Evolutionary conservation across 2,329 filamentous ascomycete species (phyloP), one percentile per base, ranked within the genome.

Genomic region (Clarireedia sp.): DNA sequence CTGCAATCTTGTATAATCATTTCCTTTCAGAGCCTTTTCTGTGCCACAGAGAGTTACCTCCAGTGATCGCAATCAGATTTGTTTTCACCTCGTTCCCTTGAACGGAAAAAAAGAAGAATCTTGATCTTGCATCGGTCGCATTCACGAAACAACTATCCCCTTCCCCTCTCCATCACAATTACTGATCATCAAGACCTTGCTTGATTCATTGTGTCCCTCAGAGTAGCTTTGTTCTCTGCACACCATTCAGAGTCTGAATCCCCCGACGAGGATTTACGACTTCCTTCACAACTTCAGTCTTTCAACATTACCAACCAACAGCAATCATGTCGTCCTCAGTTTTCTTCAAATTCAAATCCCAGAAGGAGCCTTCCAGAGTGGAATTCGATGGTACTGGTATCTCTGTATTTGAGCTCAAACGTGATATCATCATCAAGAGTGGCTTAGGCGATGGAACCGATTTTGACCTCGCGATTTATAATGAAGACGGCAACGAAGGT

Each of bases 271-370:
- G n/a, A 46, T 43, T 47, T 40, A 52, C 57, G 52, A 53, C 49
- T 55, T 56, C 37, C 52, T 53, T 38, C 55, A 29, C 53, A 55
- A 48, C 33, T 37, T 55, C 58, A 51, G 54, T 53, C 53, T 48
- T 51, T 54, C 59, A 55, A 45, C 52, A 21, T 51, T 33, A 49
- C 55, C 51, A 49, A 54, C 48, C 51, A 49, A 54, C 45, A 51
- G 48, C 54, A 62, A 69, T 57, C 51, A 70, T 70, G 68, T 58
- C 68, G 54, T 79, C 94, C 56, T 97, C 91, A 63, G 94, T 99
- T 69, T 97, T 96, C 75, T 99, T 96, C 88, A 96, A 96, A 76
- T 99, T 99, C 85, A 97, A 96, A 76, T 97, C 92, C 65, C 90
- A 95, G 71, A 96, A 90, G 76, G 94, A 97, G 70, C 89, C 90